Evolutionary conservation across 2,329 filamentous ascomycete genomes (phyloP).

Genomic region (Fusarium nygamai): DNA sequence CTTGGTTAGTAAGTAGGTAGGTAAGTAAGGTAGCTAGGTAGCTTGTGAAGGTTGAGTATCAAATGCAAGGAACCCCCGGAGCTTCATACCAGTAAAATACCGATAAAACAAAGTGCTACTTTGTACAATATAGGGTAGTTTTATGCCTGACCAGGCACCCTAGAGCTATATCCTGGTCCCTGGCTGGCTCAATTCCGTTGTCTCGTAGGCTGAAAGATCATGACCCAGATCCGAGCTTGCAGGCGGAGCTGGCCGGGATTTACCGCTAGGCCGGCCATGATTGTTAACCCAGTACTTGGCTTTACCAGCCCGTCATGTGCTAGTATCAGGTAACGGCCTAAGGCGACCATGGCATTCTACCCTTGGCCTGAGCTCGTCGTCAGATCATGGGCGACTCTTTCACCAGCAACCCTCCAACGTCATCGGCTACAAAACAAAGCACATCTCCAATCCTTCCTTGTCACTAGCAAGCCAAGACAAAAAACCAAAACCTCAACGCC

Average conservation of each 20-base stretch:
- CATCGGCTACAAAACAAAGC: conserved; percentile 40
- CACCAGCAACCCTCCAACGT: conserved; percentile 38
- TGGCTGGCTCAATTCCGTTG: conserved; percentile 20
- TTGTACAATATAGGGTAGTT: neutral
- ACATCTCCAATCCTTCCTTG: conserved; percentile 17
- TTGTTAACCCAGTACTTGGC: conserved; percentile 30
- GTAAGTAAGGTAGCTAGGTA: neutral
- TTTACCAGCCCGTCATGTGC: accelerated
- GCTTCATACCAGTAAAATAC: neutral
- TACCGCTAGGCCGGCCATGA: conserved; percentile 23
- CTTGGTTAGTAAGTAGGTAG: neutral
- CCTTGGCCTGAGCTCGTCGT: conserved; percentile 18
- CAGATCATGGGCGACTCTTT: conserved; percentile 41
- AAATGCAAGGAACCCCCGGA: neutral
- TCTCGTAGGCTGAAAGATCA: conserved; percentile 28
- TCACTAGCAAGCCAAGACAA: conserved; percentile 20
- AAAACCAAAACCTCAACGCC: conserved; percentile 24
- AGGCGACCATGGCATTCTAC: neutral
- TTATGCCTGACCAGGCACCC: conserved; percentile 3
- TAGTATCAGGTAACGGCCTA: conserved; percentile 21
- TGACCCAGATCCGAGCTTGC: conserved; percentile 30
- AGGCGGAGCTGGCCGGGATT: conserved; percentile 39
- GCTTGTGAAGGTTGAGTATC: neutral
- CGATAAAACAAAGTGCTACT: neutral
- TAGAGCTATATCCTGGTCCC: conserved; percentile 16